Evolutionary conservation across 2,329 filamentous ascomycete species (phyloP).

Genomic region (Chaetomium strumarium): DNA sequence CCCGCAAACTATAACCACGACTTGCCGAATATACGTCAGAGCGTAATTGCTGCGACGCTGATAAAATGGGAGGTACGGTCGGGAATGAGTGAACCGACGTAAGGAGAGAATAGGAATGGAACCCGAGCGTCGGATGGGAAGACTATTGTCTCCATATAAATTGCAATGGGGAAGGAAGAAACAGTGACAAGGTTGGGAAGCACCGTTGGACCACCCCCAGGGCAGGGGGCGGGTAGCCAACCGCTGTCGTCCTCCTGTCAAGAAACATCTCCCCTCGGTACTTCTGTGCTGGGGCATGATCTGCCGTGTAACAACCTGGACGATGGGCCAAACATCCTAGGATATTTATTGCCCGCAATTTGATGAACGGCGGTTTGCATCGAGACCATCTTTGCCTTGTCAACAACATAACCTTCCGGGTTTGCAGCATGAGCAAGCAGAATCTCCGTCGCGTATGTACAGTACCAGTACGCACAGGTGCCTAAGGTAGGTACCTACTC

Average conservation of each 20-base stretch:
- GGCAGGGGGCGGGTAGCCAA: background rate
- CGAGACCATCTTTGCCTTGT: too few relatives aligned
- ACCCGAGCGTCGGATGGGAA: background rate
- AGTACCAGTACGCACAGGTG: background rate
- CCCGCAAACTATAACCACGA: conserved; percentile 19
- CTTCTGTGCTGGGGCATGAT: too few relatives aligned
- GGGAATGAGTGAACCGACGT: conserved; percentile 2
- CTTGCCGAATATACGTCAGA: conserved; percentile 24
- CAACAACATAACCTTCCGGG: too few relatives aligned
- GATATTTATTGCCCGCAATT: background rate
- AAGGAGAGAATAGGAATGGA: background rate
- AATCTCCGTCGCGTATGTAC: background rate
- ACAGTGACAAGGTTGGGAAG: background rate
- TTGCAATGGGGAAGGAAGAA: background rate
- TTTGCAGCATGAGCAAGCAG: background rate
- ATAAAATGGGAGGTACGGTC: background rate
- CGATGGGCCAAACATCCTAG: too few relatives aligned
- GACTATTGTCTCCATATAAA: background rate
- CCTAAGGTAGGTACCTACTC: too few relatives aligned
- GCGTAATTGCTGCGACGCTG: background rate
- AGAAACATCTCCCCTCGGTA: background rate
- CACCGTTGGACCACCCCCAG: background rate
- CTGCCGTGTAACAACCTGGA: too few relatives aligned
- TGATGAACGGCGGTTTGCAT: too few relatives aligned
- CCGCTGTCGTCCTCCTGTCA: background rate